Conservation (phyloP, 1,284 basidiomycete species). For the Peniophora sp. region DNA sequence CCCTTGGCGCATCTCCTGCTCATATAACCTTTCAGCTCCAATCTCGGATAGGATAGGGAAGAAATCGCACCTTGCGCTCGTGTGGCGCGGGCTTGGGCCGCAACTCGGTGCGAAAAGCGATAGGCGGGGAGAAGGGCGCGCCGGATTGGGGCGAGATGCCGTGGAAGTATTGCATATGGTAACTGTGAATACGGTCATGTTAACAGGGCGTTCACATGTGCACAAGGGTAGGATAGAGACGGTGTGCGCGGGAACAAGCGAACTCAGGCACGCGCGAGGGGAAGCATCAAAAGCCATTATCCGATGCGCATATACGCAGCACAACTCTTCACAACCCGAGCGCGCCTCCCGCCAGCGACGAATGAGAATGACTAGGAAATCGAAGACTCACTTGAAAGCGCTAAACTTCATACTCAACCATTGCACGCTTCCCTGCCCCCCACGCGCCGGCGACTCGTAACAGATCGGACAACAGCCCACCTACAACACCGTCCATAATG, state of each 20-base stretch:
- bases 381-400: slow-evolving; percentile 64
- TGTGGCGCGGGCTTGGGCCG: slow-evolving; percentile 44
- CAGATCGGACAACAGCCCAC: slow-evolving; percentile 72
- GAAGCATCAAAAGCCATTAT: neutral
- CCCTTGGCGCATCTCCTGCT: slow-evolving; percentile 48
- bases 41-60: no score
- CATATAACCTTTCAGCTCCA: no score
- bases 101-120: slow-evolving; percentile 43
- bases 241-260: neutral
- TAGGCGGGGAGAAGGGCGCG: slow-evolving; percentile 69
- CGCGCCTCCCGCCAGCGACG: no score
- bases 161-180: slow-evolving; percentile 75
- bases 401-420: slow-evolving; percentile 78
- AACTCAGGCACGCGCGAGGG: slow-evolving; percentile 2
- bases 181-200: slow-evolving; percentile 29
- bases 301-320: no score
- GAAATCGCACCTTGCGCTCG: slow-evolving; percentile 31
- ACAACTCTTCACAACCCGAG: no score
- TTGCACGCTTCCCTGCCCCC: slow-evolving; percentile 53
- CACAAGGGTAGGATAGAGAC: slow-evolving; percentile 7
- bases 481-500: no score
- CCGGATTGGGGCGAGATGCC: slow-evolving; percentile 57
- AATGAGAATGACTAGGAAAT: neutral
- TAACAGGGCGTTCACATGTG: slow-evolving; percentile 4
- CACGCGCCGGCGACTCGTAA: slow-evolving; percentile 48